These are phyloP conservation scores for Eimeria falciformis DNA, from an alignment of 169 alveolate genomes.

Conservation along the genomic window DNA sequence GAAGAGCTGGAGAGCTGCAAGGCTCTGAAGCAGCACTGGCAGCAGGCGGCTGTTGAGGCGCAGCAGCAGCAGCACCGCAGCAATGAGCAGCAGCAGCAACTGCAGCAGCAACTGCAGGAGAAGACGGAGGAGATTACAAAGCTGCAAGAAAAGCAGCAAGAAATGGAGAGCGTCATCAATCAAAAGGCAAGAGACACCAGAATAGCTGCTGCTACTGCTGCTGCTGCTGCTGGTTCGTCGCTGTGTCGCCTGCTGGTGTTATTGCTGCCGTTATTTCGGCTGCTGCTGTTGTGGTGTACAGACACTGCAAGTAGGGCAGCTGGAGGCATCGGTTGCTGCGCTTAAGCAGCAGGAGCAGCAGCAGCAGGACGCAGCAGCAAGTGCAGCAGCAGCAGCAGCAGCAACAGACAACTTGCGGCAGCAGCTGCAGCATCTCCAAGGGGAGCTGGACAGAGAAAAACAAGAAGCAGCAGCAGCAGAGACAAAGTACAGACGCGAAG, in stretches of 20 bases:
- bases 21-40: conserved; percentile 74
- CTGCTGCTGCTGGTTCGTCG: background rate
- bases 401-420: conserved; percentile 40
- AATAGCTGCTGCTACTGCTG: conserved; percentile 39
- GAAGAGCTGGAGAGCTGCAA: conserved; percentile 70
- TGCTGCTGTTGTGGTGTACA: conserved; percentile 38
- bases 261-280: conserved; percentile 2
- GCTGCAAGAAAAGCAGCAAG: conserved; percentile 1
- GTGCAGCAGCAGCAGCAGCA: conserved; percentile 69
- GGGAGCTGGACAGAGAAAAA: conserved; percentile 17
- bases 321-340: conserved; percentile 37
- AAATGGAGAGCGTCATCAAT: background rate
- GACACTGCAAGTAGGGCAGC: conserved; percentile 47
- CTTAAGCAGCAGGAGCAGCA: conserved; percentile 66
- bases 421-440: conserved; percentile 32
- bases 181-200: conserved; percentile 9
- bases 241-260: background rate
- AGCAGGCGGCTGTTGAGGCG: conserved; percentile 63
- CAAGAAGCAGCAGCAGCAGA: conserved; percentile 45
- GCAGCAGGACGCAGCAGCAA: conserved; percentile 67
- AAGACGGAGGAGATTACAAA: background rate
- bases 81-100: conserved; percentile 52
- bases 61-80: conserved; percentile 57
- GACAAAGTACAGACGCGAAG: conserved; percentile 6
- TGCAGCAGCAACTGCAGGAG: conserved; percentile 50